phyloP scores from a whole-genome alignment of 768 basidiomycete species.

The Suillus decipiens region DNA sequence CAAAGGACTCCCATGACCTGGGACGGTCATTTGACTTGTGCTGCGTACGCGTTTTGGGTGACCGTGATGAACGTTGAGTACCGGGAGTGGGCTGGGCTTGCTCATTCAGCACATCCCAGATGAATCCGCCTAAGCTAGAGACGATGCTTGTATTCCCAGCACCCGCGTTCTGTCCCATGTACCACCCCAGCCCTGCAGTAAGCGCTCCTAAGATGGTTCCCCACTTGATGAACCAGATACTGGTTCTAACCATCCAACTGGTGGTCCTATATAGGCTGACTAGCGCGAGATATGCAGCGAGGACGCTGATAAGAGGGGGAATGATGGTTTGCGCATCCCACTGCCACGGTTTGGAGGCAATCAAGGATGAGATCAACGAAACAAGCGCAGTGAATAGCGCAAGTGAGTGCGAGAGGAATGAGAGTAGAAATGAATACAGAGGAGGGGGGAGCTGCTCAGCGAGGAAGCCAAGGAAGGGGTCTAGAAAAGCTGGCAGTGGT shows the following conservation, averaged over 20 bases:
- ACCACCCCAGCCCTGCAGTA: constrained; percentile 57
- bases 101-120: constrained; percentile 47
- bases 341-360: constrained; percentile 52
- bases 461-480: constrained; percentile 56
- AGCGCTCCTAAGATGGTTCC: constrained; percentile 57
- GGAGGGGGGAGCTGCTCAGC: constrained; percentile 55
- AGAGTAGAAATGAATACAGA: constrained; percentile 52
- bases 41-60: constrained; percentile 17
- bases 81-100: constrained; percentile 33
- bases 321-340: constrained; percentile 71
- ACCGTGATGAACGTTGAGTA: constrained; percentile 22
- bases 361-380: constrained; percentile 47
- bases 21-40: constrained; percentile 29
- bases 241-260: constrained; percentile 67
- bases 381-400: constrained; percentile 51
- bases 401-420: constrained; percentile 52
- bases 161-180: constrained; percentile 43
- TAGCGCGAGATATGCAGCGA: constrained; percentile 77
- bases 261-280: constrained; percentile 78
- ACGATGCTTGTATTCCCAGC: constrained; percentile 36
- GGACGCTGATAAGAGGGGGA: constrained; percentile 72
- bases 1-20: constrained; percentile 69
- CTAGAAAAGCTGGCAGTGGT: constrained; percentile 50
- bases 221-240: constrained; percentile 78
- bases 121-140: constrained; percentile 40